phyloP scores from a whole-genome alignment of 805 yeast species.

The Priceomyces medius region DNA sequence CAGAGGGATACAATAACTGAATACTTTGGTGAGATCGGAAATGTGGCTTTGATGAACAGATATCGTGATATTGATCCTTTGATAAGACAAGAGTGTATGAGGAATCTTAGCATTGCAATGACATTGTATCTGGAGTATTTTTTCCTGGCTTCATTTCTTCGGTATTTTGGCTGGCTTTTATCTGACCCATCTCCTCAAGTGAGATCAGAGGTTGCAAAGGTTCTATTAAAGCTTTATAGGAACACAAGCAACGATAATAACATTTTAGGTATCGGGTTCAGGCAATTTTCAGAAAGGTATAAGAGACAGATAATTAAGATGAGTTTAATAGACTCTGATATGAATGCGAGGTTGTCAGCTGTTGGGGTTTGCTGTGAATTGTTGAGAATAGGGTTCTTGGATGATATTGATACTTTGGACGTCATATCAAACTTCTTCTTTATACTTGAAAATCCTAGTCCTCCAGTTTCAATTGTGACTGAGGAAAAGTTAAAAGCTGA shows the following conservation, averaged over 20 bases:
- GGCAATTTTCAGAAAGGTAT: slow-evolving; percentile 78
- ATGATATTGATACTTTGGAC: slow-evolving; percentile 50
- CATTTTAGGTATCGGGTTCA: slow-evolving; percentile 55
- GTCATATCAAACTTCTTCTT: slow-evolving; percentile 22
- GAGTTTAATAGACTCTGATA: slow-evolving; percentile 41
- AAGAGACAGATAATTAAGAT: slow-evolving; percentile 65
- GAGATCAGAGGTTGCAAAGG: slow-evolving; percentile 61
- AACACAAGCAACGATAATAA: slow-evolving; percentile 15
- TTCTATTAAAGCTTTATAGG: slow-evolving; percentile 50
- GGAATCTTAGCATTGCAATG: slow-evolving; percentile 68
- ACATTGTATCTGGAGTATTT: slow-evolving; percentile 67
- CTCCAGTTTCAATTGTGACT: slow-evolving; percentile 9
- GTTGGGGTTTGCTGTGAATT: slow-evolving; percentile 55
- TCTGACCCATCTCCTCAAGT: slow-evolving; percentile 67
- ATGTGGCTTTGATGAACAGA: slow-evolving; percentile 68
- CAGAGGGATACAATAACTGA: slow-evolving; percentile 56
- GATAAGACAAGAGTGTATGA: slow-evolving; percentile 70
- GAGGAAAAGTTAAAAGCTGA: slow-evolving; percentile 39
- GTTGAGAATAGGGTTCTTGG: slow-evolving; percentile 60
- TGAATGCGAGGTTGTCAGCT: slow-evolving; percentile 51
- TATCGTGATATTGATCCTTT: slow-evolving; percentile 75
- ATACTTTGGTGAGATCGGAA: slow-evolving; percentile 63
- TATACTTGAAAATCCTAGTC: slow-evolving; percentile 16
- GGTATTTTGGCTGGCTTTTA: slow-evolving; percentile 81
- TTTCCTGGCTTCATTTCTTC: slow-evolving; percentile 64